Percentiles rank a stretch among this genome's conserved stretches.
Evolutionary conservation across 192 early-diverging fungal species (phyloP).

Genomic region (Linnemannia exigua): DNA sequence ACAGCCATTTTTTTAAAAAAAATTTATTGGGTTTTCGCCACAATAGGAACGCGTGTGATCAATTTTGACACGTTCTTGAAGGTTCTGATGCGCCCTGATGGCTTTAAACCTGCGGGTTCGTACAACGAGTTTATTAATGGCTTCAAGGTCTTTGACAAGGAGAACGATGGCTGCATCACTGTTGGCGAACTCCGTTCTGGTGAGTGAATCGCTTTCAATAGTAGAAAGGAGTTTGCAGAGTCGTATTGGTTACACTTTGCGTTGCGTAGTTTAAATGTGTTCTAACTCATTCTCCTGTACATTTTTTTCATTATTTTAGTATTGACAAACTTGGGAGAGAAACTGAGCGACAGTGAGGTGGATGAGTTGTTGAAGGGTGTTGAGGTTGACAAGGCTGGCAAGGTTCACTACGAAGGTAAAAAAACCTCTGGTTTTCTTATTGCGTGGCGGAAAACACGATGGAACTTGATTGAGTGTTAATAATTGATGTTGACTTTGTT

Average conservation of each 20-base stretch:
- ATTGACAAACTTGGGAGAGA: slow-evolving; percentile 87
- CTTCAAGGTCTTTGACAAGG: slow-evolving; percentile 92
- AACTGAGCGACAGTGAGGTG: slow-evolving; percentile 81
- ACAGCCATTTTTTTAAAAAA: slow-evolving; percentile 2
- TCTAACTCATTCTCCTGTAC: neutral
- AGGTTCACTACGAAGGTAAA: slow-evolving; percentile 85
- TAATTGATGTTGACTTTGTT: neutral
- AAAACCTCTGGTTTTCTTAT: neutral
- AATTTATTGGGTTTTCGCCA: neutral
- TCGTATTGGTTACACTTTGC: neutral
- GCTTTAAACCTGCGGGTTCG: slow-evolving; percentile 79
- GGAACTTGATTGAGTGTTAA: neutral
- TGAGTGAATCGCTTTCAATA: slow-evolving; percentile 32
- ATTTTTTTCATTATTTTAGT: slow-evolving; percentile 57
- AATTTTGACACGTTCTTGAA: slow-evolving; percentile 80
- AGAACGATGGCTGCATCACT: slow-evolving; percentile 81
- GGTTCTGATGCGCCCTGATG: slow-evolving; percentile 79
- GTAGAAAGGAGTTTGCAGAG: neutral
- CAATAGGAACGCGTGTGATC: slow-evolving; percentile 38
- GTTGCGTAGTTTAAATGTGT: neutral
- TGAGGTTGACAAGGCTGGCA: slow-evolving; percentile 81
- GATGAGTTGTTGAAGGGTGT: slow-evolving; percentile 86
- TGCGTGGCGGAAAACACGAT: neutral
- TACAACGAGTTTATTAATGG: slow-evolving; percentile 87
- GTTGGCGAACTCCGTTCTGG: slow-evolving; percentile 84